Evolutionary conservation across 1,284 basidiomycete genomes (phyloP).

Genomic region (Fomitopsis betulina): DNA sequence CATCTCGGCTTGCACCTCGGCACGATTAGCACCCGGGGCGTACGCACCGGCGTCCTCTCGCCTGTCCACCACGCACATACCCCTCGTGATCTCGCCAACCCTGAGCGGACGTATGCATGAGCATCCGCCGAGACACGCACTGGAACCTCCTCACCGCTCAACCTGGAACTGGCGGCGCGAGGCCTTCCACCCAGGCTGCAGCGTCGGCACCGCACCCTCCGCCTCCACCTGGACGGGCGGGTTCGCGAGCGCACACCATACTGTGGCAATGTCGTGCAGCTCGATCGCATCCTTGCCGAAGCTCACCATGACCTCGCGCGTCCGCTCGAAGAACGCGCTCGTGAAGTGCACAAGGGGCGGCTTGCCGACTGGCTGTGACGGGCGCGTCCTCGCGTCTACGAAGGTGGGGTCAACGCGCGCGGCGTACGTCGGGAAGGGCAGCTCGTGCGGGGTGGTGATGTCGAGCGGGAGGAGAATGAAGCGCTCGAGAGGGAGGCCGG

Average conservation of each 20-base stretch:
- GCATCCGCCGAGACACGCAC: neutral
- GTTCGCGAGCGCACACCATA: conserved; percentile 76
- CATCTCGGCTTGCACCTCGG: conserved; percentile 51
- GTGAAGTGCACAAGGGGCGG: conserved; percentile 69
- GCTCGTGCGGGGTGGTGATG: conserved; percentile 73
- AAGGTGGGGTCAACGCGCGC: conserved; percentile 52
- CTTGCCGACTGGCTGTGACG: conserved; percentile 42
- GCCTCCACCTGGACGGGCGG: conserved; percentile 39
- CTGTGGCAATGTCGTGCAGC: conserved; percentile 77
- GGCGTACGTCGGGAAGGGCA: conserved; percentile 68
- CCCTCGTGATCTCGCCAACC: conserved; percentile 55
- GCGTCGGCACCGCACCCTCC: conserved; percentile 19
- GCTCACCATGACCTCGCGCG: conserved; percentile 65
- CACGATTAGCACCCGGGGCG: conserved; percentile 57
- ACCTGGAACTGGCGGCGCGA: conserved; percentile 56
- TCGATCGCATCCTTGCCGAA: conserved; percentile 83
- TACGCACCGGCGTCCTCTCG: conserved; percentile 57
- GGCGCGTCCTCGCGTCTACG: conserved; percentile 34
- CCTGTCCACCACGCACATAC: conserved; percentile 73
- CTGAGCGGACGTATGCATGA: conserved; percentile 19
- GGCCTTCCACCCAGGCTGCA: conserved; percentile 50
- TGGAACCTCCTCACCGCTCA: conserved; percentile 47
- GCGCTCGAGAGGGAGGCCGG: conserved; percentile 53
- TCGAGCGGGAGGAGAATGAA: conserved; percentile 78
- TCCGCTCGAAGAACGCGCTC: conserved; percentile 72